Evolutionary conservation across 805 yeast genomes (phyloP), one percentile per base, ranked within the genome.

Genomic region (Monosporozyma siamensis): DNA sequence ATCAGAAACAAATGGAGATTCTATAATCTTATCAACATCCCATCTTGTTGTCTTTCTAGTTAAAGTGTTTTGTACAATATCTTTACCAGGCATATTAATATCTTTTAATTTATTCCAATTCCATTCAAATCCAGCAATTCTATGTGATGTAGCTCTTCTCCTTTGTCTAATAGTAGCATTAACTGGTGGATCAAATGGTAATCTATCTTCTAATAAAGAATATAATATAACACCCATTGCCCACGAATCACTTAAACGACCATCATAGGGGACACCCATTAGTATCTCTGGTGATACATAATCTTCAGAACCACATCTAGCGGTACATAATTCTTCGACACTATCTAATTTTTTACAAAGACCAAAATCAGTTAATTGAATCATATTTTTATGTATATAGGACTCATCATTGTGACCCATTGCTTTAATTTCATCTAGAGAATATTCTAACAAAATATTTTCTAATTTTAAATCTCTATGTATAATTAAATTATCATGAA

Each of bases 221-320:
- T 88, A 92, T 1, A 89, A 64, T n/a, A 89, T 67, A 3, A 92
- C 97, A 2, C 98, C 98, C 8, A 89, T 61, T 1, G 97, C 86
- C 99, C 99, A 92, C 15, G 89, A 70, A 60, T 92, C 99, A 39
- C 92, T 82, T 49, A 85, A 78, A 41, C 83, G 74, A 10, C 99
- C 99, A 54, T 90, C 90, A 56, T 92, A 92, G 6, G 87, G 82
- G 43, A 85, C 70, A 1, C 97, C 97, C 77, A 92, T 76, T 30
- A 92, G 66, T 20, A 92, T 65, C 56, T 92, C 99, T 0, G 98
- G 99, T 0, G 96, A 82, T 6, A 92, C 95, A 54, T 92, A 92
- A 59, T 92, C 98, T 48, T 86, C 96, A 1, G 95, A 85, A 0
- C 99, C 98, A 61, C 98, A 92, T 47, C 97, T 66, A 1, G 97